Conservation (phyloP, 2,329 filamentous ascomycete genomes). For the Neonectria neomacrospora region DNA sequence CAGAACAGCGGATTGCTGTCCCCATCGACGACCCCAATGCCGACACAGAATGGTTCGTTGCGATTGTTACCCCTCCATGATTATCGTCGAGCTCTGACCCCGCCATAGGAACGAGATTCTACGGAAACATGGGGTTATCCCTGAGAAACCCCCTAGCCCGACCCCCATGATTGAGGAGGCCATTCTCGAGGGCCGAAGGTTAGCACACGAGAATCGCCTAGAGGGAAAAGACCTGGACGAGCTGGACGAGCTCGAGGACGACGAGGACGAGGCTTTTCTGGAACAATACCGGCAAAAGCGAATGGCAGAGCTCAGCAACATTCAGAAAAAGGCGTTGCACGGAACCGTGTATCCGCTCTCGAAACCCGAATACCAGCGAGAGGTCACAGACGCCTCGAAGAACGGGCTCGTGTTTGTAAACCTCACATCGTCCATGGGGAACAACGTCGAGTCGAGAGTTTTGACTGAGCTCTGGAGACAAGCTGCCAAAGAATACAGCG, state of each 20-base stretch:
- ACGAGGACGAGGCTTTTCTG: slow-evolving; percentile 93
- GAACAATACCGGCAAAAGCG: slow-evolving; percentile 89
- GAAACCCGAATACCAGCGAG: slow-evolving; percentile 90
- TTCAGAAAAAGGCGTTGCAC: slow-evolving; percentile 82
- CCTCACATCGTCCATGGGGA: slow-evolving; percentile 79
- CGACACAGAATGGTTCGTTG: slow-evolving; percentile 92
- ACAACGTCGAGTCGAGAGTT: slow-evolving; percentile 86
- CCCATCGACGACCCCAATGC: slow-evolving; percentile 95
- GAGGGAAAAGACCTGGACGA: slow-evolving; percentile 96
- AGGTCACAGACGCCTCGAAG: slow-evolving; percentile 90
- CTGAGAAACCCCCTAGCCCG: slow-evolving; percentile 96
- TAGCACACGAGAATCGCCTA: slow-evolving; percentile 91
- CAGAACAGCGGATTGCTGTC: slow-evolving; percentile 76
- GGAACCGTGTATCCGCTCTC: slow-evolving; percentile 93
- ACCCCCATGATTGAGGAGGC: slow-evolving; percentile 97
- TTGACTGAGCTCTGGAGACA: slow-evolving; percentile 88
- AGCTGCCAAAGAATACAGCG: slow-evolving; percentile 85
- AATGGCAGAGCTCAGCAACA: slow-evolving; percentile 79
- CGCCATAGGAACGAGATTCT: slow-evolving; percentile 92
- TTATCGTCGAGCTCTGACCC: slow-evolving; percentile 41
- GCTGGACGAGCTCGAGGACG: slow-evolving; percentile 91
- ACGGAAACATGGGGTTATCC: slow-evolving; percentile 94
- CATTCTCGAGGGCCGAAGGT: slow-evolving; percentile 80
- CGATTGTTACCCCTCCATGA: slow-evolving; percentile 42
- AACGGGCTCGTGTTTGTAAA: slow-evolving; percentile 79